Conservation (phyloP, 768 basidiomycete genomes). For the Hypholoma sublateritium region DNA sequence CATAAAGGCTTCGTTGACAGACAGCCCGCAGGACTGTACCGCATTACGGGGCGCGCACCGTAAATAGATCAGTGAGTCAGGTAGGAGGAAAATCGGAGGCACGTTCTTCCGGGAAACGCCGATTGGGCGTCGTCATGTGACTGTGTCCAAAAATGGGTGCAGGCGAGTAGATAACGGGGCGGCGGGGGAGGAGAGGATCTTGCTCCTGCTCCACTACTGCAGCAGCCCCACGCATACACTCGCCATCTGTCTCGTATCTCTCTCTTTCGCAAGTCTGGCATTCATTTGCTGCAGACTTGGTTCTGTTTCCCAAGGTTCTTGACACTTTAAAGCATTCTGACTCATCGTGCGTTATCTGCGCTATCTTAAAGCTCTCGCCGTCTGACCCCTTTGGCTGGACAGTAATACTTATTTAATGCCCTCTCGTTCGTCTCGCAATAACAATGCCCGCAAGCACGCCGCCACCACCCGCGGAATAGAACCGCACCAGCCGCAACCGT, state of each 20-base stretch:
- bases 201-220: conserved; percentile 12
- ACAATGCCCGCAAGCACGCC: conserved; percentile 7
- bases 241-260: neutral
- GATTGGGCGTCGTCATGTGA: conserved; percentile 1
- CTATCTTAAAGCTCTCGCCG: neutral
- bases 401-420: conserved; percentile 9
- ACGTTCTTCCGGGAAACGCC: neutral
- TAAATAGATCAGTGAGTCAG: too few species aligned
- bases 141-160: conserved; percentile 1
- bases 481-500: neutral
- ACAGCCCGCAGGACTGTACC: too few species aligned
- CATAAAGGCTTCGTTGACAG: too few species aligned
- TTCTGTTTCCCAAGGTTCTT: neutral
- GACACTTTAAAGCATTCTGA: conserved; percentile 4
- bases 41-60: too few species aligned
- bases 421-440: conserved; percentile 7
- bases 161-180: conserved; percentile 12
- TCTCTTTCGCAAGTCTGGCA: conserved; percentile 13
- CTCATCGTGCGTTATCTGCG: conserved; percentile 8
- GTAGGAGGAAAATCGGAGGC: too few species aligned
- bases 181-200: neutral
- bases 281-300: conserved; percentile 14
- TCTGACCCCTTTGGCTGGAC: neutral
- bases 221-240: conserved; percentile 6
- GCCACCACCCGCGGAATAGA: neutral